Evolutionary conservation across 208 protist species (phyloP).

Genomic region (Leishmania turanica): DNA sequence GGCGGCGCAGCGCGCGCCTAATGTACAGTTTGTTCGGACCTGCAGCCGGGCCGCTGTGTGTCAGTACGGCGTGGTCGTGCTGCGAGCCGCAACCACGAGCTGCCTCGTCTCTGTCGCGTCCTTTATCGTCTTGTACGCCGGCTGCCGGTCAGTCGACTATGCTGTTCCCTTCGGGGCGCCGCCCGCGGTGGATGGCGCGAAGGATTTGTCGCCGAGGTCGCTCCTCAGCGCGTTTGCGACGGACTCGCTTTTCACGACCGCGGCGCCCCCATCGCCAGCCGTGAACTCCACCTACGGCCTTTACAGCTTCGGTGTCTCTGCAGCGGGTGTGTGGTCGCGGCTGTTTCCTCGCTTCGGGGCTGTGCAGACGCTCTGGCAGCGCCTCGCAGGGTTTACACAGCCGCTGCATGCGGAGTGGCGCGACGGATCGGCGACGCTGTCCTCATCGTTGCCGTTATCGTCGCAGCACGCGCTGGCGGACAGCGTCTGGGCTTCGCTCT

Average conservation of each 20-base stretch:
- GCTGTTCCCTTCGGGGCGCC: slow-evolving; percentile 1
- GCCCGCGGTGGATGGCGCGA: neutral
- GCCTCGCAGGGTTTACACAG: slow-evolving; percentile 4
- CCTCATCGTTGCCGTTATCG: neutral
- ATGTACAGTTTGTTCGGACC: slow-evolving; percentile 26
- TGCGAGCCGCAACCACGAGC: slow-evolving; percentile 16
- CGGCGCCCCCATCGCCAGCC: slow-evolving; percentile 10
- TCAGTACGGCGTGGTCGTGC: slow-evolving; percentile 26
- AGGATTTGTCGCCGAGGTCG: neutral
- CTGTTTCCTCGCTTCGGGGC: slow-evolving; percentile 14
- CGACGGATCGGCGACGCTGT: neutral
- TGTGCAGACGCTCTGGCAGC: slow-evolving; percentile 22
- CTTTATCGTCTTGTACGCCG: slow-evolving; percentile 11
- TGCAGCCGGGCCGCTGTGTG: slow-evolving; percentile 27
- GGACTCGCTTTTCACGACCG: slow-evolving; percentile 15
- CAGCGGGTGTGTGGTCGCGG: slow-evolving; percentile 22
- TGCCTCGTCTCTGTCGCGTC: slow-evolving; percentile 19
- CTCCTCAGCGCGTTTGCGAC: neutral
- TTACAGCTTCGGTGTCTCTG: slow-evolving; percentile 35
- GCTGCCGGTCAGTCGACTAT: slow-evolving; percentile 16
- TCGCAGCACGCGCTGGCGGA: slow-evolving; percentile 23
- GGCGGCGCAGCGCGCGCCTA: slow-evolving; percentile 30
- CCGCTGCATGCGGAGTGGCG: slow-evolving; percentile 29
- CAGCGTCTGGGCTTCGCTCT: slow-evolving; percentile 30
- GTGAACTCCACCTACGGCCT: slow-evolving; percentile 27